A percentile compares a stretch with the other conserved stretches of the same genome.
Evolutionary conservation across 345 rosid species (phyloP).

Genomic region (Firmiana major): DNA sequence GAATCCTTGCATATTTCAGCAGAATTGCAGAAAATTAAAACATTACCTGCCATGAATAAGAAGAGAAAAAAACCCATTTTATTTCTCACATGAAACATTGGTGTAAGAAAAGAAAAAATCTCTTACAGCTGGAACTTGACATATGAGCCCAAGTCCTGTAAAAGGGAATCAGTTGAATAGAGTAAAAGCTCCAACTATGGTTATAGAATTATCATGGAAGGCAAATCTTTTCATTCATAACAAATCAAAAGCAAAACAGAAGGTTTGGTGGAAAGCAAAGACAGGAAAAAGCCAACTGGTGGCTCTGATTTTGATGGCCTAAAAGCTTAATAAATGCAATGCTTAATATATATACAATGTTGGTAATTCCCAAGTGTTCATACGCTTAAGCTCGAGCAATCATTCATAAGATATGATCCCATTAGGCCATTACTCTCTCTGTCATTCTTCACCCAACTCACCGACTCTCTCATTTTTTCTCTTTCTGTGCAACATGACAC

Average conservation of each 20-base stretch:
- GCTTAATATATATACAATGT: background rate
- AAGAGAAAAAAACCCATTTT: background rate
- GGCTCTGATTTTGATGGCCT: background rate
- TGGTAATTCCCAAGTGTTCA: background rate
- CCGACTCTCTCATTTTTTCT: background rate
- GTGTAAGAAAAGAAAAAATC: background rate
- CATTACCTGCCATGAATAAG: background rate
- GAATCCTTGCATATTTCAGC: background rate
- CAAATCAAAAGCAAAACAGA: slow-evolving; percentile 3
- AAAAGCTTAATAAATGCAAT: background rate
- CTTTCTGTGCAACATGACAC: background rate
- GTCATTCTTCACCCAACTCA: background rate
- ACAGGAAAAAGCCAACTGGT: slow-evolving; percentile 9
- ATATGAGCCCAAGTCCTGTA: background rate
- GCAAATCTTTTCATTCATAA: background rate
- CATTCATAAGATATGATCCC: background rate
- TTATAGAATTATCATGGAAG: background rate
- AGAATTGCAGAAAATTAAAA: background rate
- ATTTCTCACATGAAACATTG: background rate
- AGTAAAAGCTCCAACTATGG: background rate
- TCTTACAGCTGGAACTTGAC: background rate
- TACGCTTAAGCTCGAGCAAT: background rate
- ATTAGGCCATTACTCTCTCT: background rate
- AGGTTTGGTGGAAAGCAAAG: slow-evolving; percentile 12
- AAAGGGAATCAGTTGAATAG: background rate